Evolutionary conservation across 805 yeast genomes (phyloP).

Genomic region (Metschnikowia bowlesiae): DNA sequence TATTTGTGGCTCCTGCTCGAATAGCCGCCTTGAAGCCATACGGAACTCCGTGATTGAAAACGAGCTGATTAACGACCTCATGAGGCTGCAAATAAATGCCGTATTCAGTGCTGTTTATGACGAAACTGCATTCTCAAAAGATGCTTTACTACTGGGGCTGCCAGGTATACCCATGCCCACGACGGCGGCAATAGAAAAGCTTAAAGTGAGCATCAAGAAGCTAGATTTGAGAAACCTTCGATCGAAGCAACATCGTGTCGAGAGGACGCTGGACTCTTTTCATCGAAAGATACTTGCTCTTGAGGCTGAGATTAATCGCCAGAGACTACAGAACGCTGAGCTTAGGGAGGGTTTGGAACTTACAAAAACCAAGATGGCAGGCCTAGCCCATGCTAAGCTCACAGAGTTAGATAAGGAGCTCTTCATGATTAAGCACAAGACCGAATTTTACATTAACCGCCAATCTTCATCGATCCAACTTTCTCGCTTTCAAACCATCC

Average conservation of each 20-base stretch:
- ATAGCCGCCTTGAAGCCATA: slow-evolving; percentile 18
- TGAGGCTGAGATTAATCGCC: not conserved
- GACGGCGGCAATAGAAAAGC: slow-evolving; percentile 15
- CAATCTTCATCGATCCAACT: slow-evolving; percentile 25
- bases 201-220: slow-evolving; percentile 31
- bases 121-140: not conserved
- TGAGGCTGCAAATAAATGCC: slow-evolving; percentile 23
- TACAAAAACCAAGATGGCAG: not conserved
- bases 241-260: slow-evolving; percentile 10
- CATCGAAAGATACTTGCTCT: not conserved
- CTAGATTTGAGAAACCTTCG: slow-evolving; percentile 19
- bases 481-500: slow-evolving; percentile 22
- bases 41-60: slow-evolving; percentile 24
- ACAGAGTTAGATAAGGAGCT: slow-evolving; percentile 6
- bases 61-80: slow-evolving; percentile 19
- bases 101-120: slow-evolving; percentile 17
- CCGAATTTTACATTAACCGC: slow-evolving; percentile 18
- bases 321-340: not conserved
- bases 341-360: not conserved
- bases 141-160: not conserved
- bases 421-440: slow-evolving; percentile 7
- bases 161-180: slow-evolving; percentile 4
- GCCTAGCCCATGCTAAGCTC: slow-evolving; percentile 6
- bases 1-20: slow-evolving; percentile 22
- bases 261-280: slow-evolving; percentile 6